These are phyloP conservation scores for Auricularia sp. DNA, from an alignment of 768 basidiomycete species.

Conservation along the genomic window DNA sequence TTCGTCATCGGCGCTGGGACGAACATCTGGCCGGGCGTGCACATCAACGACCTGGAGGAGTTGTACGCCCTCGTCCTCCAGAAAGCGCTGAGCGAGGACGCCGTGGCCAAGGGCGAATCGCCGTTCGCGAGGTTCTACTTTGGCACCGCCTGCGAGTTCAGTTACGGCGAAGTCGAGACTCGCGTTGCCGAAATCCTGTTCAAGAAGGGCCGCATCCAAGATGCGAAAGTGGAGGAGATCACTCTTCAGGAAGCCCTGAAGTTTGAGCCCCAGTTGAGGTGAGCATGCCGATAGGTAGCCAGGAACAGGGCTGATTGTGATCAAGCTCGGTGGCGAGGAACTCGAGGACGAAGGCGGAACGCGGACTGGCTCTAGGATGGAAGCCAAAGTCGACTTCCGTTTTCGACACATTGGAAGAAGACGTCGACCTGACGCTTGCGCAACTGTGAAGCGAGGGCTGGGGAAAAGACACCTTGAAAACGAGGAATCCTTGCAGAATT, in stretches of 20 bases:
- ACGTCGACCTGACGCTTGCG: neutral
- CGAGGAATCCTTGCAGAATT: neutral
- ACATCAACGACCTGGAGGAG: slow-evolving; percentile 9
- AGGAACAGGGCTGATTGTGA: neutral
- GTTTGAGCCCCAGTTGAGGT: neutral
- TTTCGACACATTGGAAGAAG: neutral
- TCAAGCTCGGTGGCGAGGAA: neutral
- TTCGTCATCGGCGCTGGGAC: slow-evolving; percentile 8
- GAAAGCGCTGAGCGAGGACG: slow-evolving; percentile 2
- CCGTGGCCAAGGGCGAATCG: neutral
- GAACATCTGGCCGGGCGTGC: slow-evolving; percentile 6
- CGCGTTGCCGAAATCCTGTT: slow-evolving; percentile 7
- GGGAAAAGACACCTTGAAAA: neutral
- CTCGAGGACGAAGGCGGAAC: neutral
- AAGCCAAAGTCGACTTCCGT: neutral
- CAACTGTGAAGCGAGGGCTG: neutral
- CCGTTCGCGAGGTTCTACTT: slow-evolving; percentile 9
- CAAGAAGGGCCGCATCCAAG: slow-evolving; percentile 6
- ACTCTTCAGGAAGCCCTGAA: neutral
- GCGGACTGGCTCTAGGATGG: neutral
- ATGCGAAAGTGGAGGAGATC: slow-evolving; percentile 3
- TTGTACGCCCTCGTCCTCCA: slow-evolving; percentile 8
- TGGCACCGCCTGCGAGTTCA: slow-evolving; percentile 2
- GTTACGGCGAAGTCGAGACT: slow-evolving; percentile 8
- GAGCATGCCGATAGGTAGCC: neutral